These are phyloP conservation scores for Blastobotrys peoriensis DNA, from an alignment of 805 yeast genomes.

Conservation along the genomic window DNA sequence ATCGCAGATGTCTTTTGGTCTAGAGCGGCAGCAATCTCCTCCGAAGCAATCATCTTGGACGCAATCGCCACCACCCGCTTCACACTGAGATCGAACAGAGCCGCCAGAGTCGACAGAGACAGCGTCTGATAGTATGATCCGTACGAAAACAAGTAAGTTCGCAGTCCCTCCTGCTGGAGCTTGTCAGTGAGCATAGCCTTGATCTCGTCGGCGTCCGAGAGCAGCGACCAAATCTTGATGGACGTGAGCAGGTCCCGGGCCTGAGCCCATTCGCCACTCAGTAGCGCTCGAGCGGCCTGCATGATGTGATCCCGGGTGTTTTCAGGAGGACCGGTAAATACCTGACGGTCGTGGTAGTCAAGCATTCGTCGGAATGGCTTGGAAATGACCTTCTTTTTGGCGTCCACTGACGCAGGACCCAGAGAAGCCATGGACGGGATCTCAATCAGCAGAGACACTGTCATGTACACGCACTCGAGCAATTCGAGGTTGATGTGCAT, in stretches of 20 bases:
- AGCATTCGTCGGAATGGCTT: slow-evolving; percentile 87
- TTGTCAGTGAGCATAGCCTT: slow-evolving; percentile 63
- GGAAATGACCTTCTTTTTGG: slow-evolving; percentile 58
- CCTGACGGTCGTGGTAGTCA: slow-evolving; percentile 90
- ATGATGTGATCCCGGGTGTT: slow-evolving; percentile 89
- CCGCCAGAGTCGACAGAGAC: slow-evolving; percentile 58
- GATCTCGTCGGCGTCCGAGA: slow-evolving; percentile 62
- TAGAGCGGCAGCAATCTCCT: slow-evolving; percentile 70
- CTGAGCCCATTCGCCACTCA: slow-evolving; percentile 82
- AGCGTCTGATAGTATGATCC: slow-evolving; percentile 70
- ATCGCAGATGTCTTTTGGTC: slow-evolving; percentile 60
- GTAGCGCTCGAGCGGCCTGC: slow-evolving; percentile 85
- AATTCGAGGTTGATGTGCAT: slow-evolving; percentile 96
- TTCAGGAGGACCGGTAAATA: slow-evolving; percentile 97
- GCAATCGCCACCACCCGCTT: slow-evolving; percentile 56
- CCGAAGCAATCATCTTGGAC: slow-evolving; percentile 67
- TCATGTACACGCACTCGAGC: slow-evolving; percentile 88
- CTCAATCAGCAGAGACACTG: slow-evolving; percentile 82
- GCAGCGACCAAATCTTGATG: slow-evolving; percentile 80
- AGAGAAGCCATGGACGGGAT: slow-evolving; percentile 83
- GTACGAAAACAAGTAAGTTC: slow-evolving; percentile 87
- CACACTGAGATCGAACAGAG: slow-evolving; percentile 57
- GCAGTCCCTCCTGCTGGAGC: slow-evolving; percentile 83
- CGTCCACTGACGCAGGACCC: slow-evolving; percentile 42
- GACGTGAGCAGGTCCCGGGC: slow-evolving; percentile 66